These are phyloP conservation scores for Hymenoscyphus linearis DNA, from an alignment of 2,329 filamentous ascomycete genomes.

Conservation along the genomic window DNA sequence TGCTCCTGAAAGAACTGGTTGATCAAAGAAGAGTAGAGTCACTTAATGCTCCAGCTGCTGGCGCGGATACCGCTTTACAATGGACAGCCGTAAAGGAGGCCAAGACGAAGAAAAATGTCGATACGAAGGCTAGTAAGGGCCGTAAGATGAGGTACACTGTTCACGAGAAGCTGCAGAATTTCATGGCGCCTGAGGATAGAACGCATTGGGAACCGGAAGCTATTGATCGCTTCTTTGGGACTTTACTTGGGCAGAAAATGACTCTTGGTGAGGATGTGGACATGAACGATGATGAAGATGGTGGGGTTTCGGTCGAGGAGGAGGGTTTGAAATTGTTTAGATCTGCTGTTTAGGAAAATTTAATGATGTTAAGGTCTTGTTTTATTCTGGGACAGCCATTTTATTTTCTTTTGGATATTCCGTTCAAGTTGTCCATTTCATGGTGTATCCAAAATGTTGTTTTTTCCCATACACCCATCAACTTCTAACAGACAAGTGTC, in stretches of 20 bases:
- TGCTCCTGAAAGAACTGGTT: slow-evolving; percentile 87
- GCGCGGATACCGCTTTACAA: slow-evolving; percentile 36
- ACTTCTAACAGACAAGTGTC: background rate
- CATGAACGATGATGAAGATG: slow-evolving; percentile 47
- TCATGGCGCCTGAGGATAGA: slow-evolving; percentile 89
- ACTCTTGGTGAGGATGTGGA: slow-evolving; percentile 54
- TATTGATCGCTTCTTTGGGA: slow-evolving; percentile 71
- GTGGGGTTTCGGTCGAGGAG: slow-evolving; percentile 35
- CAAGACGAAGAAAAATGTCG: slow-evolving; percentile 77
- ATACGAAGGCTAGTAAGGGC: slow-evolving; percentile 92
- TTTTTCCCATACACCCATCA: background rate
- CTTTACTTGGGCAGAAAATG: slow-evolving; percentile 67
- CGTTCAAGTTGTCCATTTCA: background rate
- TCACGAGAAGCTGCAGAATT: slow-evolving; percentile 96
- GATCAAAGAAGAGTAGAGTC: slow-evolving; percentile 76
- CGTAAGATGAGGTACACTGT: slow-evolving; percentile 91
- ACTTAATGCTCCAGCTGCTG: slow-evolving; percentile 37
- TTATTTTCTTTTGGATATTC: background rate
- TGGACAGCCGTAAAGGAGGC: slow-evolving; percentile 68
- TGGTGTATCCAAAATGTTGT: too few relatives aligned
- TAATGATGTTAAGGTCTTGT: background rate
- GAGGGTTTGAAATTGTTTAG: slow-evolving; percentile 32
- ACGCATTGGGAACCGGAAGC: slow-evolving; percentile 75
- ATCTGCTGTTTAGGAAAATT: slow-evolving; percentile 17
- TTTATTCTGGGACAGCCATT: background rate